Evolutionary conservation across 2,329 filamentous ascomycete genomes (phyloP).

Genomic region (Epichloe gansuensis): DNA sequence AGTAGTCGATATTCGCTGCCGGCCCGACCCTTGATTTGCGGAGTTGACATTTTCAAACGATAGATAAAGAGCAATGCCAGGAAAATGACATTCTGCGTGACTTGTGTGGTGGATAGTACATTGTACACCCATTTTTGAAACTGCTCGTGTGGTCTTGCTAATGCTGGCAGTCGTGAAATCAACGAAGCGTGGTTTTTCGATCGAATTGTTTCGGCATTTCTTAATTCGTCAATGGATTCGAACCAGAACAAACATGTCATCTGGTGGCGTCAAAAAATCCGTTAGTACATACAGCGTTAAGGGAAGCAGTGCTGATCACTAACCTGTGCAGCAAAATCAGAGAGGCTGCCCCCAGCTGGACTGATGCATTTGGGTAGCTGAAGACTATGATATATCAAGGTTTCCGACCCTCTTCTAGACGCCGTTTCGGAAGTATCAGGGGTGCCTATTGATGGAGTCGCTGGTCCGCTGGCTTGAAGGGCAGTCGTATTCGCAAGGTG

Average conservation of each 20-base stretch:
- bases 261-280: constrained; percentile 28
- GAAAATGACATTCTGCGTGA: constrained; percentile 89
- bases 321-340: constrained; percentile 76
- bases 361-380: constrained; percentile 68
- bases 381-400: constrained; percentile 45
- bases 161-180: constrained; percentile 45
- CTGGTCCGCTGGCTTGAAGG: constrained; percentile 22
- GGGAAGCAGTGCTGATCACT: constrained; percentile 11
- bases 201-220: constrained; percentile 54
- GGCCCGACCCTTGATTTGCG: constrained; percentile 74
- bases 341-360: constrained; percentile 58
- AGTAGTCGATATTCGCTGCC: constrained; percentile 89
- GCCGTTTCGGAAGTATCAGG: constrained; percentile 16
- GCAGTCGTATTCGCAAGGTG: constrained; percentile 11
- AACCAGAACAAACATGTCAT: constrained; percentile 98
- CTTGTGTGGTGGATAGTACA: constrained; percentile 85
- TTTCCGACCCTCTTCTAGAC: constrained; percentile 27
- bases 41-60: constrained; percentile 79
- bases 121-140: constrained; percentile 92
- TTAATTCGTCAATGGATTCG: constrained; percentile 69
- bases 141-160: constrained; percentile 63
- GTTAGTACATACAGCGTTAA: background rate
- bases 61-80: constrained; percentile 88
- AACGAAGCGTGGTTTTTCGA: constrained; percentile 25
- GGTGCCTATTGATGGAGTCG: constrained; percentile 24